Conservation (phyloP, 768 basidiomycete genomes). For the Cystobasidium onofrii region DNA sequence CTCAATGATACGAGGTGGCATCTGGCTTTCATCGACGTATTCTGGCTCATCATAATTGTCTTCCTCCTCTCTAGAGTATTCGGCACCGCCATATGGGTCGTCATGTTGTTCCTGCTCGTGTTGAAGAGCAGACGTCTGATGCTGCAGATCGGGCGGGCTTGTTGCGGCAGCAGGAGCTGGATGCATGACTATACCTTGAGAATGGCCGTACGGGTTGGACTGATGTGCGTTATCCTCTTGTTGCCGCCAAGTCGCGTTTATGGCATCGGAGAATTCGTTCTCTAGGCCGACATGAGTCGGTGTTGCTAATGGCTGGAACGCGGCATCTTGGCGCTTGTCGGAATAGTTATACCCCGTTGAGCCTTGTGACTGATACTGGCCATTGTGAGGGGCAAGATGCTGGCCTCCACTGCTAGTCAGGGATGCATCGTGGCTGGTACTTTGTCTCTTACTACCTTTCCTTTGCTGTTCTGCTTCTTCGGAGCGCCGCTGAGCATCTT, state of each 20-base stretch:
- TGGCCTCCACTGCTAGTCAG: not conserved
- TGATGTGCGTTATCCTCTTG: not conserved
- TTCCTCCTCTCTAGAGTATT: not conserved
- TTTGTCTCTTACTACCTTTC: not conserved
- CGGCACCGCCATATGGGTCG: not conserved
- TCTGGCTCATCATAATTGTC: not conserved
- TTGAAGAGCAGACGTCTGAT: not conserved
- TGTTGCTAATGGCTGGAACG: constrained; percentile 4
- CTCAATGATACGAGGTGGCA: not conserved
- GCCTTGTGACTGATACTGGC: not conserved
- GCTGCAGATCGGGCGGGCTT: not conserved
- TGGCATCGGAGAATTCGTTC: constrained; percentile 16
- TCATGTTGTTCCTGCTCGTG: not conserved
- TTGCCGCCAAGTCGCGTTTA: constrained; percentile 19
- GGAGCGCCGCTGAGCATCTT: constrained; percentile 9
- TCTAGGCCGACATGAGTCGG: not conserved
- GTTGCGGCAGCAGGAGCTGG: not conserved
- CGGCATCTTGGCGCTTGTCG: not conserved
- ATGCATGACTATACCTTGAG: not conserved
- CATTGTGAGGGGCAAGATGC: not conserved
- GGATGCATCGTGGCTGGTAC: not conserved
- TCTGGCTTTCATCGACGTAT: constrained; percentile 6
- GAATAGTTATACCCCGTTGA: not conserved
- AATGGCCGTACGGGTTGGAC: not conserved
- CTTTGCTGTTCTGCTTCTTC: not conserved